Conservation (phyloP, 768 basidiomycete genomes). For the Ramaria rubella region DNA sequence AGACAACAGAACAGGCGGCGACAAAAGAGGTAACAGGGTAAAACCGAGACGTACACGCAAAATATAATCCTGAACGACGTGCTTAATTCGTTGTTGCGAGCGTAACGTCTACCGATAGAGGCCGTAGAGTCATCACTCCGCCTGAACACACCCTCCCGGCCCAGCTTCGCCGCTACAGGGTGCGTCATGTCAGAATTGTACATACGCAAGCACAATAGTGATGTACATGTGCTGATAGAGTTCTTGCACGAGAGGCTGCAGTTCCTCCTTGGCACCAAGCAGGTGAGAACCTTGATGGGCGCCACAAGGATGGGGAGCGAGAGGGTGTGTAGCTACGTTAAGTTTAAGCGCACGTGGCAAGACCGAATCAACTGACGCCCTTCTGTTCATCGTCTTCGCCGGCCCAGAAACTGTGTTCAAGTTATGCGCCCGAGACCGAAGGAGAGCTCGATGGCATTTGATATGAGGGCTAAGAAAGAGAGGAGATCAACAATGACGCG, state of each 20-base stretch:
- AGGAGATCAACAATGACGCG: no score
- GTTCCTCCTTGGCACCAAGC: slow-evolving; percentile 76
- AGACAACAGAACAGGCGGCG: no score
- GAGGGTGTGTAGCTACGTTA: slow-evolving; percentile 52
- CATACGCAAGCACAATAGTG: background rate
- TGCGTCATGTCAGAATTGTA: slow-evolving; percentile 11
- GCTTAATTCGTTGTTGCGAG: slow-evolving; percentile 96
- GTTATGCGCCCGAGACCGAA: no score
- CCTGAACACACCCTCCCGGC: slow-evolving; percentile 82
- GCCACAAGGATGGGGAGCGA: slow-evolving; percentile 86
- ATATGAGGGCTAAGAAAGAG: no score
- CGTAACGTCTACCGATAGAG: slow-evolving; percentile 94
- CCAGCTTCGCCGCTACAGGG: slow-evolving; percentile 87
- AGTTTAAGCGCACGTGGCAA: background rate
- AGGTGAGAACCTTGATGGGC: slow-evolving; percentile 94
- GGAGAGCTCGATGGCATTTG: no score
- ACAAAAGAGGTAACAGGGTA: background rate
- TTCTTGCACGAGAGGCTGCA: slow-evolving; percentile 77
- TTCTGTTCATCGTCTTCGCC: no score
- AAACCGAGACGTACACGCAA: slow-evolving; percentile 56
- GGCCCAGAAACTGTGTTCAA: no score
- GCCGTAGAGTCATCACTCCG: slow-evolving; percentile 94
- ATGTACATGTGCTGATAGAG: slow-evolving; percentile 61
- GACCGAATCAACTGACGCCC: slow-evolving; percentile 24
- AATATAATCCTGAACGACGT: slow-evolving; percentile 97